Evolutionary conservation across 23 red algal species (phyloP).

Genomic region (Gracilaria vermiculophylla): DNA sequence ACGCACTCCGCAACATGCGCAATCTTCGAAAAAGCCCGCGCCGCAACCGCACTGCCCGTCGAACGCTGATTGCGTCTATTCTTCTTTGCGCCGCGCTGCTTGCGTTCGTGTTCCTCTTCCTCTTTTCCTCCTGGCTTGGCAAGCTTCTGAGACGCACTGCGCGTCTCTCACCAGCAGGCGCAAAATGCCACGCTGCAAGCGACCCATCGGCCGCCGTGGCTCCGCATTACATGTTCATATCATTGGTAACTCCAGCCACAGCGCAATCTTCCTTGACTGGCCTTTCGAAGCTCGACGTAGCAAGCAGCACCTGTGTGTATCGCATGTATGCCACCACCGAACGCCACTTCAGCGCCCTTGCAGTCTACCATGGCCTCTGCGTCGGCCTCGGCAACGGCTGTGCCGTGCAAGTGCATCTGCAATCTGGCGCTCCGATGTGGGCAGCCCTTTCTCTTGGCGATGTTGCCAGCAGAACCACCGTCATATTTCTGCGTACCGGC

Average conservation of each 20-base stretch:
- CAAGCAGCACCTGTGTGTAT: slow-evolving; percentile 26
- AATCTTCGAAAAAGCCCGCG: neutral
- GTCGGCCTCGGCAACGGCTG: neutral
- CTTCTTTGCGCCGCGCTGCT: neutral
- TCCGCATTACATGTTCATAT: slow-evolving; percentile 44
- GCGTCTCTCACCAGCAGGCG: neutral
- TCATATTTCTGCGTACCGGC: slow-evolving; percentile 34
- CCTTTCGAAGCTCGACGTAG: slow-evolving; percentile 1
- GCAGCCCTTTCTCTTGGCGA: slow-evolving; percentile 29
- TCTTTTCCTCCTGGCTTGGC: neutral
- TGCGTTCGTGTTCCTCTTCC: neutral
- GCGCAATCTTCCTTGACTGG: neutral
- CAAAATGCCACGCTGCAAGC: neutral
- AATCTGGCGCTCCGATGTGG: slow-evolving; percentile 18
- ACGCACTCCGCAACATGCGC: neutral
- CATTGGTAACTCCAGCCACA: slow-evolving; percentile 18
- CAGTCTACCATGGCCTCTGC: slow-evolving; percentile 1
- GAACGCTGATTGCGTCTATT: neutral
- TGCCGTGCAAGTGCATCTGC: slow-evolving; percentile 30
- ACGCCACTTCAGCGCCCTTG: neutral
- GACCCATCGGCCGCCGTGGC: neutral
- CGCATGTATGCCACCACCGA: slow-evolving; percentile 14
- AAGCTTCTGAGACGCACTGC: neutral
- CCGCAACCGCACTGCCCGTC: neutral
- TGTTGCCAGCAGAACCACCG: slow-evolving; percentile 13